Evolutionary conservation across 306 rosid genomes (phyloP), one percentile per base, ranked within the genome.

Genomic region (Sicyos edulis): DNA sequence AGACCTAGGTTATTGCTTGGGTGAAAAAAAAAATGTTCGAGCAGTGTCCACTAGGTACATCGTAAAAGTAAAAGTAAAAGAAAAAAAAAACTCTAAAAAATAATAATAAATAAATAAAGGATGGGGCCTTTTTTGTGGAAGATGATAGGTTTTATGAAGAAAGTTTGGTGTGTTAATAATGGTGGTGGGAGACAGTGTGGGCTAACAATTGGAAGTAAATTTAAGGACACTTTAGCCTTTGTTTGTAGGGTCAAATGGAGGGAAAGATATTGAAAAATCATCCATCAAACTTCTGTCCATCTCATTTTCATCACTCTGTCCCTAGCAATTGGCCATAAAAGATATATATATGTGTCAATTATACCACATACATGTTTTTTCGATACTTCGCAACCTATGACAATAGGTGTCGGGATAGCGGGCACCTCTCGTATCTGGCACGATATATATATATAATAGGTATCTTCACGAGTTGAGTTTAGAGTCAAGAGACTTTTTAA

Each of bases 121-220:
- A 26, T 59, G 67, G 22, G 67, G 3, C 67, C 3, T 32, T 61
- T n/a, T n/a, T 37, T 63, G 52, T 20, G 44, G 14, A n/a, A 44
- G 70, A 40, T 37, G 8, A 40, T 40, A 63, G 52, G 16, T 17
- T 63, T 63, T 40, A 40, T 40, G 53, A 42, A 11, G 13, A 19
- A 42, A 9, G 71, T 52, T 64, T 42, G 71, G 71, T 64, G 52
- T 42, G 71, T 40, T 34, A 19, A 19, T 64, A 64, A 64, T 64
- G 71, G 71, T 64, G 71, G 71, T 64, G 70, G 70, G 52, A 64
- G 52, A 64, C 53, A n/a, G 3, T 64, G 49, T 34, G 52, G n/a
- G 29, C 37, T 10, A n/a, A 63, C 49, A 34, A 34, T 62, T 60
- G 50, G 69, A n/a, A 32, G 21, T 16, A 62, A 62, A 62, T 34